phyloP scores from a whole-genome alignment of 805 yeast species.

The Kluyveromyces nonfermentans region DNA sequence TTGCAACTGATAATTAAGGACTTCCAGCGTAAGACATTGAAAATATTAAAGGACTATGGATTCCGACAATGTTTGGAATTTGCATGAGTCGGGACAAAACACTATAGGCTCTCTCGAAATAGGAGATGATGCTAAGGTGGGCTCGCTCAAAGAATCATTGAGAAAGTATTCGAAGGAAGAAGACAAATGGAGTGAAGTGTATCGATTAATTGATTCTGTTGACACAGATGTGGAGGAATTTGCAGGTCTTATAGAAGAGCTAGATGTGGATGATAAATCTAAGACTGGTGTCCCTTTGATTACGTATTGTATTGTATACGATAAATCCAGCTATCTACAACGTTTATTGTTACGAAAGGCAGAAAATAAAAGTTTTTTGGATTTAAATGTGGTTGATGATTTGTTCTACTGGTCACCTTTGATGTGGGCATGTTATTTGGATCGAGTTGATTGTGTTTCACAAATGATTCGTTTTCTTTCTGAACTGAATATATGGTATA shows the following conservation, averaged over 20 bases:
- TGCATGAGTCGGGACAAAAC: not conserved
- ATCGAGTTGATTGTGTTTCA: slow-evolving; percentile 45
- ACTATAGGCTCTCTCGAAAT: not conserved
- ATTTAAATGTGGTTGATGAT: slow-evolving; percentile 43
- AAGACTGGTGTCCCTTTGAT: slow-evolving; percentile 38
- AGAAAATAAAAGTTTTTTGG: slow-evolving; percentile 29
- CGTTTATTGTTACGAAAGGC: slow-evolving; percentile 24
- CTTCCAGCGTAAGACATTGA: not conserved
- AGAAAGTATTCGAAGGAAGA: not conserved
- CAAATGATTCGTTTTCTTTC: slow-evolving; percentile 56
- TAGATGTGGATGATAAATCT: slow-evolving; percentile 15
- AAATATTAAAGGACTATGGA: not conserved
- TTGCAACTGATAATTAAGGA: not conserved
- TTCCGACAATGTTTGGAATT: slow-evolving; percentile 6
- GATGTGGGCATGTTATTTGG: slow-evolving; percentile 78
- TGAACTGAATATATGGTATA: slow-evolving; percentile 37
- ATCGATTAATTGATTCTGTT: slow-evolving; percentile 16
- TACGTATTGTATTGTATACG: slow-evolving; percentile 48
- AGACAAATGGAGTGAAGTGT: slow-evolving; percentile 17
- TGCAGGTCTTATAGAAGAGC: slow-evolving; percentile 7
- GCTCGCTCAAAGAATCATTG: not conserved
- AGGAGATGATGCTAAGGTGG: not conserved
- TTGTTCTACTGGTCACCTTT: slow-evolving; percentile 53
- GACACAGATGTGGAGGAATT: slow-evolving; percentile 16
- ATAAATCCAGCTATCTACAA: slow-evolving; percentile 40